Base-by-base conservation (phyloP, 2,329 filamentous ascomycete species). In the Coniochaeta sp. region DNA sequence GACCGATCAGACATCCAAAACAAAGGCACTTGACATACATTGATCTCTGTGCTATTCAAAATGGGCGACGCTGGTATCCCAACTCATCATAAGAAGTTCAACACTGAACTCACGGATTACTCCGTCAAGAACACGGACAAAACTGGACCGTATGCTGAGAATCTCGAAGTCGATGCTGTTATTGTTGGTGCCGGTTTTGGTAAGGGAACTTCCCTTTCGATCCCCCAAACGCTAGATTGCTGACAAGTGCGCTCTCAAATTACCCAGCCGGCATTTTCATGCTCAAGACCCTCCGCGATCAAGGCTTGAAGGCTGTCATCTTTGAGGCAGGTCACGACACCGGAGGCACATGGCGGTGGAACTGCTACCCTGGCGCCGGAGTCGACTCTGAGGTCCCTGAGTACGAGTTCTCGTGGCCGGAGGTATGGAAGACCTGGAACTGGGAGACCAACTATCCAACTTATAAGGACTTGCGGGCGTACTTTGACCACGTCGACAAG, bases 401-500 rank as follows among this genome's bases (percentile, higher is more conserved):
- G 58, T 85, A 85, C 61, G 76, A 85, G 63, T 79, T 80, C 59
- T 80, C 76, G 1, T 79, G 77, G 66, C 81, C 81, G 9, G 77
- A 80, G 61, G 73, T 79, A 1, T 81, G 73, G 67, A 74, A 82
- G 68, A 78, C 78, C 3, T 87, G 83, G 83, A 83, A 74, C 38
- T 88, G 83, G 80, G 72, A 74, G 0, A 77, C 69, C 62, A 78
- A 79, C 60, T 85, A 82, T 57, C 81, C 83, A 0, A 76, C 70
- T 12, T 80, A 77, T 26, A 63, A 74, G 26, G 80, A 88, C 52
- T 73, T 88, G 1, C 75, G 80, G 14, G 67, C 69, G 4, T 88
- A 88, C 68, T 88, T 88, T 66, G 77, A 84, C 17, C 80, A 85
- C 57, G 78, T 85, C 19, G 84, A 85, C 59, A 80, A 80, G 60